phyloP scores from a whole-genome alignment of 768 basidiomycete genomes.

The Clitopilus hobsonii region DNA sequence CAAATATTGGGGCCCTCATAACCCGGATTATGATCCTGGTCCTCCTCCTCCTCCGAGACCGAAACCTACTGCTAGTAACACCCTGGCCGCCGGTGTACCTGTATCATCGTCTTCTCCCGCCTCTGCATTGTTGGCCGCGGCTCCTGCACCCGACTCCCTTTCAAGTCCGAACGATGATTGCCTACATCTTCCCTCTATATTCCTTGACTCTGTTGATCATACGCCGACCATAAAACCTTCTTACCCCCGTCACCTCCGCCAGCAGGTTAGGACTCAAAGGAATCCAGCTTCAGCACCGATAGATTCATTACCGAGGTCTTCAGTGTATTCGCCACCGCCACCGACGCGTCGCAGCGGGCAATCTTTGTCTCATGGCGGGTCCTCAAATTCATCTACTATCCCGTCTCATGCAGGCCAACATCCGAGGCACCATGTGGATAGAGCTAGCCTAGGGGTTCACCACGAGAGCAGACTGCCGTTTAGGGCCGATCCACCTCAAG shows the following conservation, averaged over 20 bases:
- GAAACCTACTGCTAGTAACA: too few relatives aligned
- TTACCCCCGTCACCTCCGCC: too few relatives aligned
- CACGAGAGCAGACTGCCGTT: neutral
- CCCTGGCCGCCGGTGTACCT: neutral
- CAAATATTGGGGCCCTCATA: constrained; percentile 48
- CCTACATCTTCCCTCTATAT: neutral
- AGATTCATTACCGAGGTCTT: neutral
- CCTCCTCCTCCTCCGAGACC: constrained; percentile 51
- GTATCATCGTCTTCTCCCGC: neutral
- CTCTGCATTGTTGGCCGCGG: neutral
- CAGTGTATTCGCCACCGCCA: neutral
- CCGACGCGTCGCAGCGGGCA: neutral
- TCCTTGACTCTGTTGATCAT: neutral
- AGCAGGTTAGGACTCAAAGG: neutral
- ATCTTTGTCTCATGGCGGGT: neutral
- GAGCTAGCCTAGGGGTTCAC: neutral
- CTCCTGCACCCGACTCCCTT: neutral
- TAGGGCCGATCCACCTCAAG: neutral
- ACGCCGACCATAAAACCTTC: neutral
- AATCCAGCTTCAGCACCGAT: neutral
- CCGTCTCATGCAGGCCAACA: neutral
- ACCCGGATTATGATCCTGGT: constrained; percentile 71
- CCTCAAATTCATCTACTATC: neutral
- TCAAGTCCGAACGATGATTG: neutral
- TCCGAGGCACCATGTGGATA: constrained; percentile 1